Conservation (phyloP, 202 grass and related monocot species). For the Miscanthus sacchariflorus region DNA sequence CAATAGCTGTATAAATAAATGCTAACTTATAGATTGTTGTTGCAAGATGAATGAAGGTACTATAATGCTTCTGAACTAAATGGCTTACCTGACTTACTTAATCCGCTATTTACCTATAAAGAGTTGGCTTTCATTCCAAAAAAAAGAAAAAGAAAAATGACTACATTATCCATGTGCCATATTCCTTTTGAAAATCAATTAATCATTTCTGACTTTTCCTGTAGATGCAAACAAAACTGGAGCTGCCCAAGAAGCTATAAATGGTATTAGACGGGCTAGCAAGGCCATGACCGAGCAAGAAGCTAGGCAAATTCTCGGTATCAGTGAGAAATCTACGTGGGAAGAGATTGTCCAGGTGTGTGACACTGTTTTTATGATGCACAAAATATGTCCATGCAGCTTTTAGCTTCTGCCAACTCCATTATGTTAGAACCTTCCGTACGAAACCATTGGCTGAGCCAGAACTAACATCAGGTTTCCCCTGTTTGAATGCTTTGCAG, state of each 20-base stretch:
- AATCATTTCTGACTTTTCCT: constrained; percentile 21
- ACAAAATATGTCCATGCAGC: neutral
- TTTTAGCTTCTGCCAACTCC: neutral
- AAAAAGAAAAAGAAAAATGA: neutral
- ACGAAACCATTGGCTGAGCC: neutral
- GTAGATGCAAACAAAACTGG: constrained; percentile 88
- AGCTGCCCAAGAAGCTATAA: constrained; percentile 84
- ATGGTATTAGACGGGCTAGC: constrained; percentile 80
- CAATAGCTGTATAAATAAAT: neutral
- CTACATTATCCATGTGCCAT: neutral
- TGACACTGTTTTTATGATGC: neutral
- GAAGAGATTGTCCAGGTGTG: constrained; percentile 81
- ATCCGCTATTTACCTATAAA: neutral
- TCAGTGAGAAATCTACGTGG: constrained; percentile 74
- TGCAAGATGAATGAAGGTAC: neutral
- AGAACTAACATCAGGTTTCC: neutral
- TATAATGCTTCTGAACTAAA: neutral
- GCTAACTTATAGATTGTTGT: neutral
- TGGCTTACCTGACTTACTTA: neutral
- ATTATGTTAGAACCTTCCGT: neutral
- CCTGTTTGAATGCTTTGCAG: constrained; percentile 54
- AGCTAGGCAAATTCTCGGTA: constrained; percentile 81
- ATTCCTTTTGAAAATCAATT: constrained; percentile 2
- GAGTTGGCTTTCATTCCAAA: neutral
- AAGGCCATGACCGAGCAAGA: constrained; percentile 92